A percentile compares a stretch with the other conserved stretches of the same genome.
Conservation (phyloP, 306 rosid genomes). For the Prunus mume region DNA sequence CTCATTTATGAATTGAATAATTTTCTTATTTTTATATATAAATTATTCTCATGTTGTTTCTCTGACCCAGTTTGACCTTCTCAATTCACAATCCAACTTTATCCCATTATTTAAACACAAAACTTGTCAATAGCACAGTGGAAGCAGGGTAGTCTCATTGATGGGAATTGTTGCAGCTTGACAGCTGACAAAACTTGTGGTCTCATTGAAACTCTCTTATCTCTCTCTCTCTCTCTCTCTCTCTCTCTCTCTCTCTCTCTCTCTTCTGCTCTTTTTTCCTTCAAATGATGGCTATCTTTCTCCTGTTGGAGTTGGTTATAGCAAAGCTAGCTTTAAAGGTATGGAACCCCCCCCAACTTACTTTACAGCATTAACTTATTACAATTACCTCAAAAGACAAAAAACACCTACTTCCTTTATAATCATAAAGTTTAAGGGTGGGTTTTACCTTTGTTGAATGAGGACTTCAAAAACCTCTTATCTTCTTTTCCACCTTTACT, state of each 20-base stretch:
- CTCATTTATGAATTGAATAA: background rate
- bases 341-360: slow-evolving; percentile 33
- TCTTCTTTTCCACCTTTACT: slow-evolving; percentile 45
- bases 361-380: slow-evolving; percentile 39
- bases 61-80: slow-evolving; percentile 40
- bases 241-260: background rate
- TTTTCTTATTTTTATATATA: background rate
- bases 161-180: slow-evolving; percentile 22
- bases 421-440: slow-evolving; percentile 16
- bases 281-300: slow-evolving; percentile 62
- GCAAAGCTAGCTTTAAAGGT: slow-evolving; percentile 61
- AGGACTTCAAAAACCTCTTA: slow-evolving; percentile 18
- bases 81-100: slow-evolving; percentile 2
- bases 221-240: slow-evolving; percentile 14
- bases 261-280: slow-evolving; percentile 22
- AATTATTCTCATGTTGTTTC: slow-evolving; percentile 7
- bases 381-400: slow-evolving; percentile 35
- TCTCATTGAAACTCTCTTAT: slow-evolving; percentile 20
- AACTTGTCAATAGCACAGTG: slow-evolving; percentile 6
- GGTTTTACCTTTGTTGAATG: slow-evolving; percentile 33
- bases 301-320: slow-evolving; percentile 43
- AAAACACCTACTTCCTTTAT: slow-evolving; percentile 24
- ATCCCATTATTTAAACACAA: slow-evolving; percentile 21
- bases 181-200: slow-evolving; percentile 31
- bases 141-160: slow-evolving; percentile 25